These are phyloP conservation scores for Aureobasidium sp. DNA, from an alignment of 2,329 filamentous ascomycete genomes.

Conservation along the genomic window DNA sequence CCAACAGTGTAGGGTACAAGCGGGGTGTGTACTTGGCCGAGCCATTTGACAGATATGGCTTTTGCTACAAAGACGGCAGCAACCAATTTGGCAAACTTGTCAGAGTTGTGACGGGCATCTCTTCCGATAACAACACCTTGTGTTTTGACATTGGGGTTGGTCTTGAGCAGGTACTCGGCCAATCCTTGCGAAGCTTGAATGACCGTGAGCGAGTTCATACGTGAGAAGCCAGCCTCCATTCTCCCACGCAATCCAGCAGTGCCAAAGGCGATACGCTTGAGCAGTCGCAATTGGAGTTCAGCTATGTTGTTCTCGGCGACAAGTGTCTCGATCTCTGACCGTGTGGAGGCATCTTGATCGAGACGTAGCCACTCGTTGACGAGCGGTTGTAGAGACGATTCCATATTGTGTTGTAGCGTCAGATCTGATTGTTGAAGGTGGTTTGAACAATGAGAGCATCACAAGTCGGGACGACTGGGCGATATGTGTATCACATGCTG, in stretches of 20 bases:
- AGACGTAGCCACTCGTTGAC: slow-evolving; percentile 52
- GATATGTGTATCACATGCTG: too few species aligned
- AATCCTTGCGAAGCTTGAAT: slow-evolving; percentile 57
- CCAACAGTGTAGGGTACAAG: slow-evolving; percentile 56
- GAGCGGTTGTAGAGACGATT: slow-evolving; percentile 32
- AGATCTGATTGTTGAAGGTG: not conserved
- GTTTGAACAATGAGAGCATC: not conserved
- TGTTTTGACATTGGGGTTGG: slow-evolving; percentile 31
- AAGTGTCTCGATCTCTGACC: slow-evolving; percentile 48
- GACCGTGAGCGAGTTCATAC: slow-evolving; percentile 33
- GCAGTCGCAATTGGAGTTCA: slow-evolving; percentile 48
- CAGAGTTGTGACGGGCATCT: slow-evolving; percentile 57
- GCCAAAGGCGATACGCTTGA: slow-evolving; percentile 53
- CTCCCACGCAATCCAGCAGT: slow-evolving; percentile 56
- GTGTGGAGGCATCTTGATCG: slow-evolving; percentile 49
- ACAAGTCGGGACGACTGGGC: not conserved
- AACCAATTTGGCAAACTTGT: slow-evolving; percentile 53
- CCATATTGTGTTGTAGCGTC: not conserved
- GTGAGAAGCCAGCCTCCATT: slow-evolving; percentile 58
- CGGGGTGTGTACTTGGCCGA: slow-evolving; percentile 53
- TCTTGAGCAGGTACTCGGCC: slow-evolving; percentile 50
- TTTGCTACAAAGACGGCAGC: slow-evolving; percentile 54
- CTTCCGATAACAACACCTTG: slow-evolving; percentile 54
- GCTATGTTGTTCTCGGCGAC: slow-evolving; percentile 36
- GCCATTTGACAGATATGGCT: slow-evolving; percentile 54